Evolutionary conservation across 805 yeast species (phyloP).

Genomic region (Hanseniaspora occidentalis): DNA sequence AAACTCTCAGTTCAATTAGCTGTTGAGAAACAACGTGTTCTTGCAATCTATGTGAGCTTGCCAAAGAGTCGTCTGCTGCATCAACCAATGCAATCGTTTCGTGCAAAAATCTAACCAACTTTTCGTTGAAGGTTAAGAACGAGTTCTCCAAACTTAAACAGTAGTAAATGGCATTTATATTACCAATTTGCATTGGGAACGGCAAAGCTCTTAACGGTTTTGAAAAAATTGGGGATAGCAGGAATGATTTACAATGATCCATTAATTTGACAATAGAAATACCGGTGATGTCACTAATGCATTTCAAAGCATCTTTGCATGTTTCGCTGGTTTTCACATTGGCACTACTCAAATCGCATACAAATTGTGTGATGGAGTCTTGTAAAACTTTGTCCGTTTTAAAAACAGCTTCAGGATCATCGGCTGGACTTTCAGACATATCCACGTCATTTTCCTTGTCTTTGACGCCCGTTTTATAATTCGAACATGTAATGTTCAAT

Average conservation of each 20-base stretch:
- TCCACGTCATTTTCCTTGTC: conserved; percentile 17
- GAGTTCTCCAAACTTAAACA: conserved; percentile 73
- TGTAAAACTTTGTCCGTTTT: conserved; percentile 51
- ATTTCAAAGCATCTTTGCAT: conserved; percentile 56
- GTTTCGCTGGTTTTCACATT: conserved; percentile 72
- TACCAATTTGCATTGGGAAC: conserved; percentile 97
- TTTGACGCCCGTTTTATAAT: conserved; percentile 46
- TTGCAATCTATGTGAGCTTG: conserved; percentile 72
- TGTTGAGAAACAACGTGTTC: conserved; percentile 87
- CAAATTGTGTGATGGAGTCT: conserved; percentile 75
- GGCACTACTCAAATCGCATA: conserved; percentile 86
- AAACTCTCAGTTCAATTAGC: conserved; percentile 74
- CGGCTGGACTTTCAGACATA: neutral
- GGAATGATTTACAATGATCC: conserved; percentile 67
- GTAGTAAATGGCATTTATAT: conserved; percentile 92
- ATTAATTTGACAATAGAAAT: conserved; percentile 65
- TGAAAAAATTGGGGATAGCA: conserved; percentile 89
- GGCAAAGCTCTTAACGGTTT: conserved; percentile 95
- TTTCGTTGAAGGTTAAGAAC: conserved; percentile 79
- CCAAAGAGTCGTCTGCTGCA: conserved; percentile 93
- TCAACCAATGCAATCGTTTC: conserved; percentile 93
- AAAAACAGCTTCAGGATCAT: conserved; percentile 1
- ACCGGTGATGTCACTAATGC: conserved; percentile 55
- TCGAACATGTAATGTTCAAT: conserved; percentile 52
- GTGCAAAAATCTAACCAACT: conserved; percentile 65